Evolutionary conservation across 2,329 filamentous ascomycete genomes (phyloP).

Genomic region (Diaporthe destruens): DNA sequence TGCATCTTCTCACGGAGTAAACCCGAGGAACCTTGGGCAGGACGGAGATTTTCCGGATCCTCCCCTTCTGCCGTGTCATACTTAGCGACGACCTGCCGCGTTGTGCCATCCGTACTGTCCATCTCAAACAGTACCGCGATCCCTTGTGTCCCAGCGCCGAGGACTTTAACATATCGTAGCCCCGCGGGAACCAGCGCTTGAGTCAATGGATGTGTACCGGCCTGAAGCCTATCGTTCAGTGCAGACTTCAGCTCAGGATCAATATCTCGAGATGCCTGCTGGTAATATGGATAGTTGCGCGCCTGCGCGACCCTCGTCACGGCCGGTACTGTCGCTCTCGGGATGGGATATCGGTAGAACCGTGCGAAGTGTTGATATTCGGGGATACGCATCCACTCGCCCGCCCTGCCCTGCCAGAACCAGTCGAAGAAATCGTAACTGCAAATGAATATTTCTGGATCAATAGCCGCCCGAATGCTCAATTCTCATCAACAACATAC

Average conservation of each 20-base stretch:
- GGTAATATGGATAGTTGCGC: background rate
- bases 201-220: background rate
- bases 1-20: background rate
- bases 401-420: background rate
- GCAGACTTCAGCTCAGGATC: background rate
- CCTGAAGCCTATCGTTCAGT: background rate
- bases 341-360: background rate
- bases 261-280: background rate
- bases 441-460: background rate
- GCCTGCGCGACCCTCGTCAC: background rate
- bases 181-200: background rate
- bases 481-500: background rate
- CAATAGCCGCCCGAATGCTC: background rate
- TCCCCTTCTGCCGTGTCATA: background rate
- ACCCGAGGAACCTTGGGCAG: background rate
- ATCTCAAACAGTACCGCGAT: slow-evolving; percentile 1
- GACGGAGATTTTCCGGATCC: background rate
- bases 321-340: background rate
- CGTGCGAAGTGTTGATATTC: background rate
- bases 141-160: background rate
- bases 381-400: background rate
- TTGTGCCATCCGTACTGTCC: background rate
- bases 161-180: background rate
- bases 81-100: background rate
- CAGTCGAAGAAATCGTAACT: background rate